Evolutionary conservation across 352 stramenopile genomes (phyloP).

Genomic region (Pythium aristosporum): DNA sequence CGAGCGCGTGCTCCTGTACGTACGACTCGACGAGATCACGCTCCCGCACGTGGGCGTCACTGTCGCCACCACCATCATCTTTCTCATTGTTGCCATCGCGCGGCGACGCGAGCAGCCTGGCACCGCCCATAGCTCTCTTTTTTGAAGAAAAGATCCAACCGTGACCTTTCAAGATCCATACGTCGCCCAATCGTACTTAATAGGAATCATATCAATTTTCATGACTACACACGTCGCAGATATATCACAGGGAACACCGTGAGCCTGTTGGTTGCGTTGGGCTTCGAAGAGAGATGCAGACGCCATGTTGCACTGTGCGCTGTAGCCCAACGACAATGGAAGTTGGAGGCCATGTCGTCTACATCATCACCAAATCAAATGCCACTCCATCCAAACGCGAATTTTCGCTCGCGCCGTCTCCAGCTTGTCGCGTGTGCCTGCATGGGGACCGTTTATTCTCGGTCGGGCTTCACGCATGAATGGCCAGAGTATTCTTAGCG

Average conservation of each 20-base stretch:
- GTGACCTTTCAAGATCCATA: slow-evolving; percentile 18
- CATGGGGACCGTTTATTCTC: background rate
- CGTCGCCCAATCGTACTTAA: background rate
- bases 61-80: background rate
- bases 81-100: slow-evolving; percentile 7
- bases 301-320: no score
- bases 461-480: no score
- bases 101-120: slow-evolving; percentile 4
- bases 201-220: background rate
- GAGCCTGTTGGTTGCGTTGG: background rate
- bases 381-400: no score
- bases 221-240: background rate
- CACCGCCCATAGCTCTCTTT: background rate
- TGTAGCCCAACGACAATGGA: no score
- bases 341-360: no score
- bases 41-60: slow-evolving; percentile 39
- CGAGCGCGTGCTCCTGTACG: slow-evolving; percentile 64
- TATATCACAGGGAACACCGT: background rate
- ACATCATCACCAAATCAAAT: no score
- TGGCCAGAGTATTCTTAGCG: background rate
- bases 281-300: no score
- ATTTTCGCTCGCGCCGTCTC: background rate
- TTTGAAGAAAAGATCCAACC: background rate
- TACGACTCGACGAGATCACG: slow-evolving; percentile 79
- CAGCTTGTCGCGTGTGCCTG: background rate